Percentiles rank a stretch among this genome's conserved stretches.
These are phyloP conservation scores for Gnetum montanum DNA, from an alignment of 75 land plant genomes.

Conservation along the genomic window DNA sequence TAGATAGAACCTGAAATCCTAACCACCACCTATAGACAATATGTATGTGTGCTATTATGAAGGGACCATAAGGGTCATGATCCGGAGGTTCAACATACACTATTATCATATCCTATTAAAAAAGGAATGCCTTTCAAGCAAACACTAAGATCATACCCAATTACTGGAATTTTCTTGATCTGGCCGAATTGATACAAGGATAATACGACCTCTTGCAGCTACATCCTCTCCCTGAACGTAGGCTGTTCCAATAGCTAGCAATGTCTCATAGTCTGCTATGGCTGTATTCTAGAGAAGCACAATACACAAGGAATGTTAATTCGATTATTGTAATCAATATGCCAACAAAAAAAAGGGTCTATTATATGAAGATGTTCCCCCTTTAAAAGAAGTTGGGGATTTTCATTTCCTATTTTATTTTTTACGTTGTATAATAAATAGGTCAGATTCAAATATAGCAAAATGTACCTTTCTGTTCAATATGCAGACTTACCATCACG, in stretches of 20 bases:
- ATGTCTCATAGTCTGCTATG: conserved; percentile 73
- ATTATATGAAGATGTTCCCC: too few relatives aligned
- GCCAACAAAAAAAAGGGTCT: too few relatives aligned
- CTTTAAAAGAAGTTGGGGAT: too few relatives aligned
- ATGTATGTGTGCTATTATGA: too few relatives aligned
- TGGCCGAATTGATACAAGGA: conserved; percentile 64
- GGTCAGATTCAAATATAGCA: too few relatives aligned
- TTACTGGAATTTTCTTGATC: conserved; percentile 44
- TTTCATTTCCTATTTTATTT: too few relatives aligned
- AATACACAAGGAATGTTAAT: not conserved
- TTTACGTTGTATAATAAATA: too few relatives aligned
- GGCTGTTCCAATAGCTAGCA: conserved; percentile 92
- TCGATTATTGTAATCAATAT: too few relatives aligned
- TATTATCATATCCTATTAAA: too few relatives aligned
- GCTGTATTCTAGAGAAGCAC: conserved; percentile 43
- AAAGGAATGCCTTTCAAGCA: conserved; percentile 1
- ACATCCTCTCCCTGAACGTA: conserved; percentile 99
- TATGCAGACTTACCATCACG: conserved; percentile 47
- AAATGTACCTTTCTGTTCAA: too few relatives aligned
- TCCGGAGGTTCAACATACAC: not conserved
- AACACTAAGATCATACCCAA: conserved; percentile 46
- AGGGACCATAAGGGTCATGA: not conserved
- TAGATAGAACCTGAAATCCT: too few relatives aligned
- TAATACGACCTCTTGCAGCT: conserved; percentile 83
- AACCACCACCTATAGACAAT: too few relatives aligned